phyloP scores from a whole-genome alignment of 2,329 filamentous ascomycete species.

The Talaromyces sp. region DNA sequence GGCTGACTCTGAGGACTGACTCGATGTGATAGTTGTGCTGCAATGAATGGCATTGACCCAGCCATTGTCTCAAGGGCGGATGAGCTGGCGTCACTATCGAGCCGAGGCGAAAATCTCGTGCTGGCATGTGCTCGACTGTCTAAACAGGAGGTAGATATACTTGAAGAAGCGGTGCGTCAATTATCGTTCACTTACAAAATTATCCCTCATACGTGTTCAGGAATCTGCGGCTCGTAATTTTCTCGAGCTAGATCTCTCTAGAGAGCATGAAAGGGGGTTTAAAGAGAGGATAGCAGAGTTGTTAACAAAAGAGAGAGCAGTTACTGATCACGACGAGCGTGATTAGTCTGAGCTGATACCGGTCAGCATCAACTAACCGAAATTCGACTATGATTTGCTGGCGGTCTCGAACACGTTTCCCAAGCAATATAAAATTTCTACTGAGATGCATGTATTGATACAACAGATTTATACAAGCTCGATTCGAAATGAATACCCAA shows the following conservation, averaged over 20 bases:
- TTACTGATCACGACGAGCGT: neutral
- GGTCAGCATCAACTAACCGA: neutral
- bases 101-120: constrained; percentile 69
- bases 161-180: constrained; percentile 59
- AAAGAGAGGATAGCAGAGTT: constrained; percentile 2
- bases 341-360: neutral
- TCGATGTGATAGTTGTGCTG: constrained; percentile 57
- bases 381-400: neutral
- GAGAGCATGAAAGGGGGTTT: neutral
- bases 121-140: constrained; percentile 65
- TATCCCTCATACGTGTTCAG: constrained; percentile 12
- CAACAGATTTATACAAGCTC: neutral
- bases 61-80: constrained; percentile 71
- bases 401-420: no score
- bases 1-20: neutral
- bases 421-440: neutral
- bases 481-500: neutral
- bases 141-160: constrained; percentile 54
- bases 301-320: neutral
- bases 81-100: constrained; percentile 61
- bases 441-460: neutral
- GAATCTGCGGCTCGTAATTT: constrained; percentile 56
- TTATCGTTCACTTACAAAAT: neutral
- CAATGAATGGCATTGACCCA: constrained; percentile 73
- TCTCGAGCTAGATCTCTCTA: constrained; percentile 39